phyloP scores from a whole-genome alignment of 345 rosid species.

The Acer negundo region DNA sequence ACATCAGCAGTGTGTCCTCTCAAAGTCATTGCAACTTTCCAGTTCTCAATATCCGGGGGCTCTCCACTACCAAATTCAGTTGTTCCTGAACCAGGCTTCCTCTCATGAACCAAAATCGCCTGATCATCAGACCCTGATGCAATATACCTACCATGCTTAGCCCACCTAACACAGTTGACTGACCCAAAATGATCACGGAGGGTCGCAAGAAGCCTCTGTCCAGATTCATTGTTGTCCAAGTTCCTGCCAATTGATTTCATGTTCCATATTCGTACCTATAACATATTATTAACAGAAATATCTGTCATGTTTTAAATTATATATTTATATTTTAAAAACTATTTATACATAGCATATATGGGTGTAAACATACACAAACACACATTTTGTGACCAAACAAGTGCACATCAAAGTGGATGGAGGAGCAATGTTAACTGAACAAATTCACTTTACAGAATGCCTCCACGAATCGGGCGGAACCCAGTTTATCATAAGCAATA shows the following conservation, averaged over 20 bases:
- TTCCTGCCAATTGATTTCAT: slow-evolving; percentile 75
- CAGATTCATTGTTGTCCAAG: slow-evolving; percentile 55
- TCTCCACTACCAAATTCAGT: slow-evolving; percentile 99
- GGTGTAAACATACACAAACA: background rate
- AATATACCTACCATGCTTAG: slow-evolving; percentile 84
- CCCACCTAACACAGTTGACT: slow-evolving; percentile 99
- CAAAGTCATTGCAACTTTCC: slow-evolving; percentile 97
- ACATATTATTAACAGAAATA: background rate
- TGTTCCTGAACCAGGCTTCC: slow-evolving; percentile 96
- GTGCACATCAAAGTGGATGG: background rate
- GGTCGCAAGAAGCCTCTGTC: slow-evolving; percentile 88
- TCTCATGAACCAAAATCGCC: slow-evolving; percentile 86
- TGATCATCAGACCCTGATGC: slow-evolving; percentile 99
- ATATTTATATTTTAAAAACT: background rate
- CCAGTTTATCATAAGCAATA: slow-evolving; percentile 1
- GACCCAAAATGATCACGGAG: slow-evolving; percentile 98
- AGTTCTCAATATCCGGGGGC: slow-evolving; percentile 96
- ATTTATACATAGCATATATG: background rate
- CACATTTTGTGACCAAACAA: background rate
- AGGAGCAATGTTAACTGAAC: background rate
- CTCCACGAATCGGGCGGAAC: background rate
- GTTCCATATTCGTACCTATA: slow-evolving; percentile 96
- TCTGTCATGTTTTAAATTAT: background rate
- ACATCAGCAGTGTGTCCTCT: slow-evolving; percentile 99
- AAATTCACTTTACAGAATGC: background rate